These are phyloP conservation scores for Periconia sp. DNA, from an alignment of 2,329 filamentous ascomycete genomes.

Conservation along the genomic window DNA sequence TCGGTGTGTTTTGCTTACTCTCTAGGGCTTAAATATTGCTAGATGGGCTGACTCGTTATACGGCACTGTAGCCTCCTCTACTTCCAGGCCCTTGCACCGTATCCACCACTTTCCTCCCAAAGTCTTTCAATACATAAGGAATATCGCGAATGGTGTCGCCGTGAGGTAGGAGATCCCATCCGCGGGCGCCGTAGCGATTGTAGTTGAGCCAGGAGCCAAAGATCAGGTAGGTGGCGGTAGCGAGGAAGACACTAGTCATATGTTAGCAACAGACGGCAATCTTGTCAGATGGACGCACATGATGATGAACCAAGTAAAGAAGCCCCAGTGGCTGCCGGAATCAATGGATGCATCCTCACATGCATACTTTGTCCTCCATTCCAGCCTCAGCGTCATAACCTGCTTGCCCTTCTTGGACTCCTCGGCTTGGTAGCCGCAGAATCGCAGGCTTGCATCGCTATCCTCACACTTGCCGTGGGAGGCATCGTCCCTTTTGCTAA, in stretches of 20 bases:
- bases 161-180: constrained; percentile 94
- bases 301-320: constrained; percentile 96
- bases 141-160: constrained; percentile 90
- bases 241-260: constrained; percentile 74
- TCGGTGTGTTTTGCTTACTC: no score
- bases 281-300: constrained; percentile 65
- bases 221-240: constrained; percentile 87
- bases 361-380: constrained; percentile 87
- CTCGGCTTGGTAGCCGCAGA: constrained; percentile 72
- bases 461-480: constrained; percentile 45
- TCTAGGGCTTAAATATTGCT: no score
- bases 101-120: constrained; percentile 77
- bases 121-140: constrained; percentile 91
- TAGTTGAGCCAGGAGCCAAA: constrained; percentile 99
- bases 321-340: constrained; percentile 75
- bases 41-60: no score
- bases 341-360: constrained; percentile 62
- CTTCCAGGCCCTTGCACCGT: constrained; percentile 83
- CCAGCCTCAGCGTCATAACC: constrained; percentile 71
- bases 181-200: constrained; percentile 91
- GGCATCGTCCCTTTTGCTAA: constrained; percentile 32
- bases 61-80: constrained; percentile 92
- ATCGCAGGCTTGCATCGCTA: constrained; percentile 66
- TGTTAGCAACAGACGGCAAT: constrained; percentile 13
- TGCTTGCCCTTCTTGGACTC: constrained; percentile 56